Conservation (phyloP, 2,329 filamentous ascomycete species). For the Amauroascus niger region DNA sequence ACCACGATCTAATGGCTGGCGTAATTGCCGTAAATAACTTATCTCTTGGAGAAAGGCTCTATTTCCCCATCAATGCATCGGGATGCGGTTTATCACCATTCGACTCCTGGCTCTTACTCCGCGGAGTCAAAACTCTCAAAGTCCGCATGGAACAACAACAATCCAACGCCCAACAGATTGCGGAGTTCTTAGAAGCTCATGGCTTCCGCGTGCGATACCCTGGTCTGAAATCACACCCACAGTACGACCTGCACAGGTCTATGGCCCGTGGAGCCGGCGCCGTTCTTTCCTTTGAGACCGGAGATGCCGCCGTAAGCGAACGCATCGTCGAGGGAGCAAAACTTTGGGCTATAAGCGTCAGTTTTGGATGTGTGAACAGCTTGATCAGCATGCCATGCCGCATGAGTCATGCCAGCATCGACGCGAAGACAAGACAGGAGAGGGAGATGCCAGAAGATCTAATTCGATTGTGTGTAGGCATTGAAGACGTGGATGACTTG, state of each 20-base stretch:
- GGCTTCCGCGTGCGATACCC: constrained; percentile 95
- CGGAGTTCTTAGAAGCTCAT: constrained; percentile 78
- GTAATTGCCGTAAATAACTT: constrained; percentile 85
- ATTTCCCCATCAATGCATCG: constrained; percentile 93
- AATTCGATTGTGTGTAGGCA: constrained; percentile 89
- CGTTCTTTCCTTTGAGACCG: constrained; percentile 92
- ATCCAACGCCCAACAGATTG: constrained; percentile 79
- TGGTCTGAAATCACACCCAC: constrained; percentile 84
- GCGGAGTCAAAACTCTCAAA: constrained; percentile 90
- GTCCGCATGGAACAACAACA: constrained; percentile 99
- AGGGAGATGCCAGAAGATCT: constrained; percentile 93
- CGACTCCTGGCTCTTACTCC: constrained; percentile 89
- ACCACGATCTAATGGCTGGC: constrained; percentile 98
- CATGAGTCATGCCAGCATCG: constrained; percentile 98
- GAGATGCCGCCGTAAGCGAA: constrained; percentile 71
- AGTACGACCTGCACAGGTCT: constrained; percentile 91
- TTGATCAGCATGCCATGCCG: constrained; percentile 98
- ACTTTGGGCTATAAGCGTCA: constrained; percentile 91
- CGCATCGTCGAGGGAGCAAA: constrained; percentile 87
- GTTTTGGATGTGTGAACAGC: constrained; percentile 96
- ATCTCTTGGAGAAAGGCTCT: constrained; percentile 75
- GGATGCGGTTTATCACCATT: constrained; percentile 91
- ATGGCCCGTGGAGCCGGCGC: constrained; percentile 91
- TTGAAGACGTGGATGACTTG: constrained; percentile 83
- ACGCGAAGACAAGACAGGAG: constrained; percentile 82